phyloP scores from a whole-genome alignment of 2,329 filamentous ascomycete genomes.

The Scleromitrula shiraiana region DNA sequence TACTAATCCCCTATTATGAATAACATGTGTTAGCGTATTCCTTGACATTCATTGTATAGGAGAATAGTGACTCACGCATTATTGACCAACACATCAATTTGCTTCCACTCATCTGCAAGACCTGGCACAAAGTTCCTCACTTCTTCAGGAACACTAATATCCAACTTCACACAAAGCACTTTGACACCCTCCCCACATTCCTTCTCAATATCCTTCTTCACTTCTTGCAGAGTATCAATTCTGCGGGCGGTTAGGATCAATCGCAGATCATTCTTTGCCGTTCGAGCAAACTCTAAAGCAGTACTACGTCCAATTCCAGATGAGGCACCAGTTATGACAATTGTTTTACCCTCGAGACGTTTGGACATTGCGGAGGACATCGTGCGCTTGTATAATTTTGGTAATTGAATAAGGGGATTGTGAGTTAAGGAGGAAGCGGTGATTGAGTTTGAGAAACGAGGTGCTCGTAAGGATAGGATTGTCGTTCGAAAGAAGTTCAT shows the following conservation, averaged over 20 bases:
- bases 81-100: constrained; percentile 86
- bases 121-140: constrained; percentile 63
- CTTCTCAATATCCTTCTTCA: constrained; percentile 67
- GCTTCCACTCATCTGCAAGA: constrained; percentile 73
- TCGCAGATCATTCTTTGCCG: constrained; percentile 69
- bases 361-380: constrained; percentile 65
- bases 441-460: background rate
- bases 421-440: background rate
- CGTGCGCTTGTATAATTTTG: constrained; percentile 33
- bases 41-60: background rate
- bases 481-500: background rate
- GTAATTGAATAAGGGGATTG: background rate
- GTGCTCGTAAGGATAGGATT: background rate
- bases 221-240: constrained; percentile 65
- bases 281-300: constrained; percentile 89
- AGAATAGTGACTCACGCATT: constrained; percentile 78
- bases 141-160: constrained; percentile 74
- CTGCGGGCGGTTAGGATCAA: constrained; percentile 86
- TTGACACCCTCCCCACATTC: constrained; percentile 75
- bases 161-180: constrained; percentile 74
- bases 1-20: constrained; percentile 62
- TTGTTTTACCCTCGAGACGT: constrained; percentile 87
- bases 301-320: constrained; percentile 80
- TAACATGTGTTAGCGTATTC: too few species aligned
- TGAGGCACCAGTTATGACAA: constrained; percentile 85